These are phyloP conservation scores for Phoma sp. DNA, from an alignment of 2,329 filamentous ascomycete genomes.

Conservation along the genomic window DNA sequence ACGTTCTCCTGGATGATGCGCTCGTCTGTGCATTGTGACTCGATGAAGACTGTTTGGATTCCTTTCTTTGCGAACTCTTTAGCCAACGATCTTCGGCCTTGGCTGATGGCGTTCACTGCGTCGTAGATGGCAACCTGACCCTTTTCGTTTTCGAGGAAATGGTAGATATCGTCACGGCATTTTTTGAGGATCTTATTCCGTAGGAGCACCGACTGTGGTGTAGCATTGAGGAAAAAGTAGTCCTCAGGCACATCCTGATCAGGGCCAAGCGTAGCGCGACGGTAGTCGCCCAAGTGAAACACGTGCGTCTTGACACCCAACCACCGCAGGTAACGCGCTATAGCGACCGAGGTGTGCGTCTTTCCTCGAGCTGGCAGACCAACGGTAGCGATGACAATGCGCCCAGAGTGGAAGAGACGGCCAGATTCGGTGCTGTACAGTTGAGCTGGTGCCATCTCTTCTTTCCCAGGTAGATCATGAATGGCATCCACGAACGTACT, in stretches of 20 bases:
- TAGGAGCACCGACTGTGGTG: conserved; percentile 87
- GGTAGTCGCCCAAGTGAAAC: conserved; percentile 96
- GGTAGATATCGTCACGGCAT: conserved; percentile 95
- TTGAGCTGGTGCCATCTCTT: conserved; percentile 89
- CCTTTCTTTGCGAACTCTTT: conserved; percentile 99
- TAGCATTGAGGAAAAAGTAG: conserved; percentile 97
- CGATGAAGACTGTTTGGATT: conserved; percentile 94
- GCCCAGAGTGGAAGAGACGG: conserved; percentile 92
- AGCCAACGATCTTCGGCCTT: conserved; percentile 80
- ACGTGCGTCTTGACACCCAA: conserved; percentile 97
- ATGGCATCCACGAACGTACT: conserved; percentile 98
- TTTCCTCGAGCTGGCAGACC: conserved; percentile 94
- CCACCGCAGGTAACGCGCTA: conserved; percentile 95
- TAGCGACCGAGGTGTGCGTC: conserved; percentile 95
- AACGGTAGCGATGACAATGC: conserved; percentile 97
- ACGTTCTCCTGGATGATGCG: conserved; percentile 96
- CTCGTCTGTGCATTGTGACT: conserved; percentile 93
- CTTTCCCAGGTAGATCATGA: conserved; percentile 85
- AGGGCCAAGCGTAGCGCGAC: conserved; percentile 84
- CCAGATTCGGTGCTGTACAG: conserved; percentile 98
- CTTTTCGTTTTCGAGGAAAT: conserved; percentile 95
- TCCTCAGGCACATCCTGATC: conserved; percentile 89
- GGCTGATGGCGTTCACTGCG: conserved; percentile 90
- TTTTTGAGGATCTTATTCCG: conserved; percentile 98
- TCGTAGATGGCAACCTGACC: conserved; percentile 99